Evolutionary conservation across 768 basidiomycete genomes (phyloP).

Genomic region (Austroboletus eburneus): DNA sequence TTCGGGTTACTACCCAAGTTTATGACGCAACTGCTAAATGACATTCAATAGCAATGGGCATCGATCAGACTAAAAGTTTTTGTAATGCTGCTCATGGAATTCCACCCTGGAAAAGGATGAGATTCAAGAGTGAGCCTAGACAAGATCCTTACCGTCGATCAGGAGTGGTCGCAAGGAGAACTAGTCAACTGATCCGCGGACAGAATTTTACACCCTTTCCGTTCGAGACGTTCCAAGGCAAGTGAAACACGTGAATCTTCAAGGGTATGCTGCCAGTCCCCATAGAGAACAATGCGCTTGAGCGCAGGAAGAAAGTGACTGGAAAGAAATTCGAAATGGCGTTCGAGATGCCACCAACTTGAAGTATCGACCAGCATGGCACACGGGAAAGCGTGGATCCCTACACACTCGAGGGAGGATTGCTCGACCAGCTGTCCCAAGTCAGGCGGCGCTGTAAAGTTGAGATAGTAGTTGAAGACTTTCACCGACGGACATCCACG

Average conservation of each 20-base stretch:
- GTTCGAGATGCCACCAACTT: conserved; percentile 27
- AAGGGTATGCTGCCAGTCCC: conserved; percentile 46
- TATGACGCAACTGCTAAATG: too few species aligned
- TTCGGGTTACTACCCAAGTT: too few species aligned
- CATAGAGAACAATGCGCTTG: conserved; percentile 43
- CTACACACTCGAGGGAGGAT: conserved; percentile 40
- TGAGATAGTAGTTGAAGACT: conserved; percentile 52
- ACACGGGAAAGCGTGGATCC: conserved; percentile 50
- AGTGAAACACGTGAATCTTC: conserved; percentile 35
- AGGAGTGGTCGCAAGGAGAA: conserved; percentile 18
- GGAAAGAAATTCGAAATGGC: conserved; percentile 46
- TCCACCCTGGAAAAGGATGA: neutral
- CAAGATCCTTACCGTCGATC: conserved; percentile 6
- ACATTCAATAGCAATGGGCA: too few species aligned
- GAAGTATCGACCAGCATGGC: conserved; percentile 36
- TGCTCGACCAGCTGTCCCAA: conserved; percentile 20
- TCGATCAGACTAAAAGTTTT: too few species aligned
- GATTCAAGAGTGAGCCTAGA: neutral
- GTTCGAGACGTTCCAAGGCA: conserved; percentile 29
- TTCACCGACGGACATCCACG: conserved; percentile 41
- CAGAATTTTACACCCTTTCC: conserved; percentile 31
- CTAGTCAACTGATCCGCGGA: conserved; percentile 9
- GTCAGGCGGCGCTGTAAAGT: conserved; percentile 39
- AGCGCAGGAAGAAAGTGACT: conserved; percentile 44
- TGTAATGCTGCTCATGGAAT: too few species aligned